Evolutionary conservation across 192 early-diverging fungal genomes (phyloP).

Genomic region (Entomortierella parvispora): DNA sequence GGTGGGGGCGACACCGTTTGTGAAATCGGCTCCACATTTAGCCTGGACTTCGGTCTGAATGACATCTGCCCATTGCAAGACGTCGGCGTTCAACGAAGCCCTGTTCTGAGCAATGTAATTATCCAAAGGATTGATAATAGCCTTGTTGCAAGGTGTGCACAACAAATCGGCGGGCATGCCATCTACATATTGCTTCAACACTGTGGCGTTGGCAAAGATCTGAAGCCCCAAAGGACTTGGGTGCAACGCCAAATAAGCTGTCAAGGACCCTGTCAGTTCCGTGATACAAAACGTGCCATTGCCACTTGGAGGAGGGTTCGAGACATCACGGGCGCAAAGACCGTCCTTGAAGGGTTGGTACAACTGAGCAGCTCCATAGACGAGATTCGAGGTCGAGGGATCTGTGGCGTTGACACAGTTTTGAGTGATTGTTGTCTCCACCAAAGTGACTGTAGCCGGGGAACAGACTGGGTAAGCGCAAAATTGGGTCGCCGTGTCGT

Average conservation of each 20-base stretch:
- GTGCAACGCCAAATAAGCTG: slow-evolving; percentile 11
- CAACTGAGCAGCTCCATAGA: slow-evolving; percentile 17
- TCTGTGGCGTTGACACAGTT: slow-evolving; percentile 37
- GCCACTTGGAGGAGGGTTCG: background rate
- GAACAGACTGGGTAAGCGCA: slow-evolving; percentile 30
- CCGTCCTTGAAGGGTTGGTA: slow-evolving; percentile 24
- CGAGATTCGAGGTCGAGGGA: slow-evolving; percentile 15
- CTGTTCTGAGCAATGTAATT: slow-evolving; percentile 31
- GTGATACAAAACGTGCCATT: slow-evolving; percentile 43
- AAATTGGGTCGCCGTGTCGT: slow-evolving; percentile 14
- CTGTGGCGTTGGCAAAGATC: slow-evolving; percentile 30
- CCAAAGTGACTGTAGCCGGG: slow-evolving; percentile 10
- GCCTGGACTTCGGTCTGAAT: slow-evolving; percentile 22
- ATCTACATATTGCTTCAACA: slow-evolving; percentile 26
- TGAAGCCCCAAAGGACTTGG: slow-evolving; percentile 22
- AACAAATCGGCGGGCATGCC: slow-evolving; percentile 24
- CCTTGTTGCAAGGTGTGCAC: slow-evolving; percentile 46
- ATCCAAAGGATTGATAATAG: slow-evolving; percentile 43
- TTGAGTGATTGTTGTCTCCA: slow-evolving; percentile 31
- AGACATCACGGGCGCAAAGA: slow-evolving; percentile 18
- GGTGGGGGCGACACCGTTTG: slow-evolving; percentile 22
- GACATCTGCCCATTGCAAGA: slow-evolving; percentile 22
- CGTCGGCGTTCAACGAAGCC: background rate
- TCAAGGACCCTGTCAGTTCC: slow-evolving; percentile 15
- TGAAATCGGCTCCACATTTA: slow-evolving; percentile 42